phyloP scores from a whole-genome alignment of 805 yeast genomes.

The Saturnispora zaruensis region DNA sequence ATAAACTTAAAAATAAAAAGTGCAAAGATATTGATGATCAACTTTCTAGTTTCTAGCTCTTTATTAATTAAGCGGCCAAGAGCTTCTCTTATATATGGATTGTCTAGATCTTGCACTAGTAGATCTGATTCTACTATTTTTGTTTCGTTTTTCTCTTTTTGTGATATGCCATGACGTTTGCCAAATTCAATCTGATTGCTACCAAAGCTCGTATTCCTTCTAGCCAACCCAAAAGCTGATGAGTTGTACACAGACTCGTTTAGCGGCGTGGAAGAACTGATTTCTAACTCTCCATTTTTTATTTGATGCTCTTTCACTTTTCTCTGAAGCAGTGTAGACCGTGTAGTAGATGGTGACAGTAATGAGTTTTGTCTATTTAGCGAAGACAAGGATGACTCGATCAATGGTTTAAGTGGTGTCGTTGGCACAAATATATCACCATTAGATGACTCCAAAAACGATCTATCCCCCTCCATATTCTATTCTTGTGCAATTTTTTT shows the following conservation, averaged over 20 bases:
- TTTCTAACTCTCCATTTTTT: constrained; percentile 5
- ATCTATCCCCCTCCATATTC: constrained; percentile 3
- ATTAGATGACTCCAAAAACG: constrained; percentile 6
- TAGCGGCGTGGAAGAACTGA: not conserved
- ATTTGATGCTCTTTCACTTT: constrained; percentile 9
- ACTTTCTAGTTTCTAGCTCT: constrained; percentile 30
- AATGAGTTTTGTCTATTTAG: constrained; percentile 5
- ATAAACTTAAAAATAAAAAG: constrained; percentile 27
- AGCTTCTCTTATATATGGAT: constrained; percentile 31
- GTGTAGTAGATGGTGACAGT: constrained; percentile 1
- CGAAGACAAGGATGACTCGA: constrained; percentile 26
- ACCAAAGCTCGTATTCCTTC: not conserved
- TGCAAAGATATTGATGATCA: constrained; percentile 25
- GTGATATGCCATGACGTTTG: not conserved
- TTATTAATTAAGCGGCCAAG: constrained; percentile 36
- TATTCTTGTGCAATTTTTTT: no score
- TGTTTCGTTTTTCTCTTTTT: not conserved
- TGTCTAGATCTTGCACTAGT: constrained; percentile 4
- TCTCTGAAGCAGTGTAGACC: constrained; percentile 4
- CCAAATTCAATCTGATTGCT: not conserved
- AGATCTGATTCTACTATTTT: not conserved
- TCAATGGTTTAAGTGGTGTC: constrained; percentile 27
- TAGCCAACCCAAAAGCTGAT: constrained; percentile 7
- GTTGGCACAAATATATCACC: constrained; percentile 12
- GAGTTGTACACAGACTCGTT: not conserved